These are phyloP conservation scores for Colletotrichum spinosum DNA, from an alignment of 2,329 filamentous ascomycete species.

Conservation along the genomic window DNA sequence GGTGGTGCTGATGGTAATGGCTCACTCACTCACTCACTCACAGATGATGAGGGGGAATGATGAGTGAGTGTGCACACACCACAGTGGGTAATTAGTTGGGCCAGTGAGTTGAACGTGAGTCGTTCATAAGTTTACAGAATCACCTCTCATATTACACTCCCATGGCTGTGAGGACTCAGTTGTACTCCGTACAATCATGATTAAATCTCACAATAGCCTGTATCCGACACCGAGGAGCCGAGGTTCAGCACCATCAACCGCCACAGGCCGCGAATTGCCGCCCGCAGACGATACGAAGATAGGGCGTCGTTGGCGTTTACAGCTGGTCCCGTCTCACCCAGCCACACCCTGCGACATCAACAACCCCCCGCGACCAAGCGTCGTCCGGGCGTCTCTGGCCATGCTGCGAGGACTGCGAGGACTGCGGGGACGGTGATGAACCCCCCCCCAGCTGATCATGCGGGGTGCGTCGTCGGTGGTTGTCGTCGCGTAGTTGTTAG, in stretches of 20 bases:
- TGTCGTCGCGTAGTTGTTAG: slow-evolving; percentile 19
- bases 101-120: no score
- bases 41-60: slow-evolving; percentile 1
- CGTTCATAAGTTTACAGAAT: no score
- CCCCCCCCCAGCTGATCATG: slow-evolving; percentile 24
- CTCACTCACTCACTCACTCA: neutral
- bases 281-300: neutral
- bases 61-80: no score
- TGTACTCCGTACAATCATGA: no score
- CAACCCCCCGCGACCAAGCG: slow-evolving; percentile 20
- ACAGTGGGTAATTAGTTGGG: no score
- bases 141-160: no score
- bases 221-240: no score
- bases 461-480: slow-evolving; percentile 29
- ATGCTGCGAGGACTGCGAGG: neutral
- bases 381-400: slow-evolving; percentile 26
- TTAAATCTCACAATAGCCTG: no score
- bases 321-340: slow-evolving; percentile 1
- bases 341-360: no score
- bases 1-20: neutral
- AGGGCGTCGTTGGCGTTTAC: neutral
- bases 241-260: neutral
- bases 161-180: no score
- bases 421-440: no score
- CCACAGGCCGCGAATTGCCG: neutral